Conservation (phyloP, 1,284 basidiomycete genomes). For the Cutaneotrichosporon curvatum region DNA sequence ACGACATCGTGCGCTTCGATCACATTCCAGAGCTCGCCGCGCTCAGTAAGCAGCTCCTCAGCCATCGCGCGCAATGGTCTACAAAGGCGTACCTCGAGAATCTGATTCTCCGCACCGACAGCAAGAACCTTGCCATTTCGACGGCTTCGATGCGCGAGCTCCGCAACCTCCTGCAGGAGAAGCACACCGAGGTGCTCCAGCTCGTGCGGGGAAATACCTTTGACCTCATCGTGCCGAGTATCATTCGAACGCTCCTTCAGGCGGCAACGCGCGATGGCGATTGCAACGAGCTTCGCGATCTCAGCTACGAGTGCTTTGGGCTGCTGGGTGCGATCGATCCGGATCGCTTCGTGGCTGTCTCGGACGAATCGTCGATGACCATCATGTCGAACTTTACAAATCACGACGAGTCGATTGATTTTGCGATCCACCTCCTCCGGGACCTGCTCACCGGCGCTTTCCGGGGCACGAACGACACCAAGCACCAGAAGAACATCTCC, state of each 20-base stretch:
- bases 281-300: constrained; percentile 56
- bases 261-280: constrained; percentile 69
- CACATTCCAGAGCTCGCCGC: constrained; percentile 60
- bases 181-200: constrained; percentile 54
- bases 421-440: constrained; percentile 77
- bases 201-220: constrained; percentile 79
- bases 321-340: constrained; percentile 94
- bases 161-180: constrained; percentile 55
- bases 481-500: constrained; percentile 81
- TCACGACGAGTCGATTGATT: constrained; percentile 67
- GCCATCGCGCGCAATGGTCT: constrained; percentile 52
- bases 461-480: constrained; percentile 86
- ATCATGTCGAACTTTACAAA: constrained; percentile 78
- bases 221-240: constrained; percentile 64
- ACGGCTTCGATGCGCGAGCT: constrained; percentile 72
- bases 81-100: constrained; percentile 57
- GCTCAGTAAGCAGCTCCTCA: constrained; percentile 51
- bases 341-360: constrained; percentile 59
- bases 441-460: constrained; percentile 88
- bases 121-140: constrained; percentile 76
- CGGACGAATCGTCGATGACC: constrained; percentile 59
- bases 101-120: constrained; percentile 66
- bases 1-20: constrained; percentile 72
- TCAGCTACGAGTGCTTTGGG: constrained; percentile 85
- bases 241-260: constrained; percentile 63